A percentile compares a stretch with the other conserved stretches of the same genome.
Conservation (phyloP, 2,329 filamentous ascomycete genomes). For the Mycosphaerelloides madeirae region DNA sequence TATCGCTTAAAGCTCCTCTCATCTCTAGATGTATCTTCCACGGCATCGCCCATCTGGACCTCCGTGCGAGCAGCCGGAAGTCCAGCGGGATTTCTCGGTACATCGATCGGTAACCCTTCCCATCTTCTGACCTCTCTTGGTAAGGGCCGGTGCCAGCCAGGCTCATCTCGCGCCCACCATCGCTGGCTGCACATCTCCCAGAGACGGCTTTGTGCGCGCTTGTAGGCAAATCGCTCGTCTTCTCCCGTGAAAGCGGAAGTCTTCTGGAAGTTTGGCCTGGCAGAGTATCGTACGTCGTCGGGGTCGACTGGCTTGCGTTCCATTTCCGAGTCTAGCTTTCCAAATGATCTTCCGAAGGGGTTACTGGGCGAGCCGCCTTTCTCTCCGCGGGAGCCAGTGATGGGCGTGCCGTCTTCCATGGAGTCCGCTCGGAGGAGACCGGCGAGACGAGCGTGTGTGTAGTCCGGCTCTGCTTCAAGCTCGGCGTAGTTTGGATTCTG, state of each 20-base stretch:
- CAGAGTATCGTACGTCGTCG: conserved; percentile 25
- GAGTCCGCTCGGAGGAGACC: conserved; percentile 40
- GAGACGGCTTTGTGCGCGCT: conserved; percentile 68
- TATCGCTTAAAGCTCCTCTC: conserved; percentile 40
- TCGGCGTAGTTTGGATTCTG: conserved; percentile 46
- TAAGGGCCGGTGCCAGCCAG: conserved; percentile 65
- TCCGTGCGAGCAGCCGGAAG: conserved; percentile 9
- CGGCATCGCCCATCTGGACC: conserved; percentile 19
- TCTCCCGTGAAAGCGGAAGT: conserved; percentile 69
- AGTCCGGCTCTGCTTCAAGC: conserved; percentile 31
- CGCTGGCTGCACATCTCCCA: conserved; percentile 74
- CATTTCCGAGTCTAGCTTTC: conserved; percentile 30
- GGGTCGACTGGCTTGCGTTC: conserved; percentile 32
- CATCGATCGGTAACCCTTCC: conserved; percentile 44
- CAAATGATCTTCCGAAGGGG: conserved; percentile 30
- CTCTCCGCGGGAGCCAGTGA: conserved; percentile 13
- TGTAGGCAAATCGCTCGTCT: conserved; percentile 77
- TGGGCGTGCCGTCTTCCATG: conserved; percentile 47
- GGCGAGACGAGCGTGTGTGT: conserved; percentile 34
- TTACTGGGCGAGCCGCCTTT: conserved; percentile 29
- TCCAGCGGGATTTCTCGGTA: conserved; percentile 6
- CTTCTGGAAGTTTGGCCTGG: conserved; percentile 59
- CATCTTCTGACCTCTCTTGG: conserved; percentile 61
- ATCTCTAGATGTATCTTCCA: conserved; percentile 28
- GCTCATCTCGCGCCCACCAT: conserved; percentile 63